These are phyloP conservation scores for Ramalina peruviana DNA, from an alignment of 495 filamentous ascomycete genomes.

Conservation along the genomic window DNA sequence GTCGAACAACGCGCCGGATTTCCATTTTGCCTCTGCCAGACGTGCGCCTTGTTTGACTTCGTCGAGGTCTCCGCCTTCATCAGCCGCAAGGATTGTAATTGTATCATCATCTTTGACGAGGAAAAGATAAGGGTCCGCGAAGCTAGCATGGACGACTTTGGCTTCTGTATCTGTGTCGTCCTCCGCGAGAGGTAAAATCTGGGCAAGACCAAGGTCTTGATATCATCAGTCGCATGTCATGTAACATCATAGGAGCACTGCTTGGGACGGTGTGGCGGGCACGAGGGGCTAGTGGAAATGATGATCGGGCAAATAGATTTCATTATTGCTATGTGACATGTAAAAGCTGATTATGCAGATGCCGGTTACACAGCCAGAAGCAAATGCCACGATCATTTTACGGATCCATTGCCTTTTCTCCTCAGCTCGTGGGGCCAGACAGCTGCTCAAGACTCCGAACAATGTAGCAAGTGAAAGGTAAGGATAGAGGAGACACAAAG, in stretches of 20 bases:
- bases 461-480: constrained; percentile 1
- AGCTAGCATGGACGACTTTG: constrained; percentile 63
- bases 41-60: constrained; percentile 52
- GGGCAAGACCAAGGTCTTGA: constrained; percentile 68
- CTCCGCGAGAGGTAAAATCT: constrained; percentile 82
- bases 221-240: constrained; percentile 7
- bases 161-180: constrained; percentile 68
- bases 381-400: too few species aligned
- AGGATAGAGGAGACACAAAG: not conserved
- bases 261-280: constrained; percentile 5
- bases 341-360: too few species aligned
- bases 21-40: constrained; percentile 50
- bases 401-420: too few species aligned
- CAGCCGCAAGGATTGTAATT: constrained; percentile 58
- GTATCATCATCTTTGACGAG: constrained; percentile 72
- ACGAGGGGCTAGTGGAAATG: constrained; percentile 3
- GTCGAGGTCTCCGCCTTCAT: constrained; percentile 72
- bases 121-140: constrained; percentile 77
- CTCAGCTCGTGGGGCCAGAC: too few species aligned
- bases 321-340: constrained; percentile 22
- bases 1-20: constrained; percentile 64
- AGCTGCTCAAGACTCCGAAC: not conserved
- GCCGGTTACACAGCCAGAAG: too few species aligned
- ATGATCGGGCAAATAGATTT: constrained; percentile 4
- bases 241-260: not conserved